These are phyloP conservation scores for Clavispora asparagi DNA, from an alignment of 805 yeast species.

Conservation along the genomic window DNA sequence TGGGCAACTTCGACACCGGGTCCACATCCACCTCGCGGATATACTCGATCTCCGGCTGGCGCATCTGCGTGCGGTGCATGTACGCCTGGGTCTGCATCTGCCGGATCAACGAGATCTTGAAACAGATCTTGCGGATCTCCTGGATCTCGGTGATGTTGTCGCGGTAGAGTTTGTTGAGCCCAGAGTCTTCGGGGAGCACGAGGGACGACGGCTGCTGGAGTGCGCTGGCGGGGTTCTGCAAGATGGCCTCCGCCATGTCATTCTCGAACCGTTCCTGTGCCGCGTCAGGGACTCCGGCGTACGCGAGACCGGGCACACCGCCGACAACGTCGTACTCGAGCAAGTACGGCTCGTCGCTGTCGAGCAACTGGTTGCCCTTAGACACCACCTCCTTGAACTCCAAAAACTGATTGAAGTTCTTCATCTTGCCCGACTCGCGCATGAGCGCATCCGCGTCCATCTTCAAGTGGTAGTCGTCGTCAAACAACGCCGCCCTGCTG, in stretches of 20 bases:
- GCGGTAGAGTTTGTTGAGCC: slow-evolving; percentile 56
- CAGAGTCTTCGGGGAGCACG: slow-evolving; percentile 39
- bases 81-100: slow-evolving; percentile 85
- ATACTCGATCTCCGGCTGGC: slow-evolving; percentile 59
- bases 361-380: slow-evolving; percentile 42
- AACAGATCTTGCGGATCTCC: slow-evolving; percentile 80
- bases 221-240: slow-evolving; percentile 18
- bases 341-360: slow-evolving; percentile 57
- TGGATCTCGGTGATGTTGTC: slow-evolving; percentile 77
- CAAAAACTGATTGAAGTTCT: slow-evolving; percentile 46
- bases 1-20: slow-evolving; percentile 66
- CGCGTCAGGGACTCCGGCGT: slow-evolving; percentile 44
- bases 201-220: slow-evolving; percentile 24
- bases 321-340: slow-evolving; percentile 83
- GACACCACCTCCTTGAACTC: slow-evolving; percentile 35
- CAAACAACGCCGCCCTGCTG: slow-evolving; percentile 62
- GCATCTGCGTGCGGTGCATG: slow-evolving; percentile 68
- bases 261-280: slow-evolving; percentile 37
- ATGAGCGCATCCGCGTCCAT: slow-evolving; percentile 64
- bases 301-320: slow-evolving; percentile 64
- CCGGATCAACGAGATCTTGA: slow-evolving; percentile 80
- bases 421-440: slow-evolving; percentile 65
- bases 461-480: slow-evolving; percentile 51
- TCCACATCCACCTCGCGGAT: slow-evolving; percentile 75
- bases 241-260: slow-evolving; percentile 28